Percentiles rank a stretch among this genome's conserved stretches.
Conservation (phyloP, 805 yeast species). For the Sporopachydermia quercuum region DNA sequence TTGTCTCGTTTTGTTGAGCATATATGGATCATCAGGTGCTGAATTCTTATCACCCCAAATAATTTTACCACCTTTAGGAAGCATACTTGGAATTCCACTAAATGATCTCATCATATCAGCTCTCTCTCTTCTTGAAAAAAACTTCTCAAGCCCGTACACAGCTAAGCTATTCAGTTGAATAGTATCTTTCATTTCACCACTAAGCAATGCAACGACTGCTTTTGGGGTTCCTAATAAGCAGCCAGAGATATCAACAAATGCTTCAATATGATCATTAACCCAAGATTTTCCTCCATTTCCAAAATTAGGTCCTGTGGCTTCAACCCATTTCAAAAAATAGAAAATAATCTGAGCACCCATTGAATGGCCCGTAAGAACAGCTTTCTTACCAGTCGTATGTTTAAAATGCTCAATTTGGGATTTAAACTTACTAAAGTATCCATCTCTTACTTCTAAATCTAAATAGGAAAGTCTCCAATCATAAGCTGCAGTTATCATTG, state of each 20-base stretch:
- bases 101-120: slow-evolving; percentile 72
- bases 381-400: slow-evolving; percentile 41
- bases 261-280: slow-evolving; percentile 75
- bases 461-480: slow-evolving; percentile 92
- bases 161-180: slow-evolving; percentile 88
- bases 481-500: slow-evolving; percentile 81
- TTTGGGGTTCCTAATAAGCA: slow-evolving; percentile 91
- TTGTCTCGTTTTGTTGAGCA: slow-evolving; percentile 13
- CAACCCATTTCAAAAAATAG: slow-evolving; percentile 93
- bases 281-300: slow-evolving; percentile 89
- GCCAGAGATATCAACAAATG: slow-evolving; percentile 80
- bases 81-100: slow-evolving; percentile 93
- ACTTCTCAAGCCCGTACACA: slow-evolving; percentile 85
- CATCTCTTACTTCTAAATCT: slow-evolving; percentile 79
- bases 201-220: slow-evolving; percentile 77
- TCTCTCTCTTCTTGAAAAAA: slow-evolving; percentile 80
- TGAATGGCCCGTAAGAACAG: slow-evolving; percentile 78
- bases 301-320: slow-evolving; percentile 61
- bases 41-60: slow-evolving; percentile 68
- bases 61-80: slow-evolving; percentile 86
- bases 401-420: slow-evolving; percentile 50
- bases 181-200: slow-evolving; percentile 97
- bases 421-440: slow-evolving; percentile 69
- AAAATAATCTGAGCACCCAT: slow-evolving; percentile 90
- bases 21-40: slow-evolving; percentile 57